Base-by-base conservation (phyloP, 306 rosid species). In the Quercus bicolor region DNA sequence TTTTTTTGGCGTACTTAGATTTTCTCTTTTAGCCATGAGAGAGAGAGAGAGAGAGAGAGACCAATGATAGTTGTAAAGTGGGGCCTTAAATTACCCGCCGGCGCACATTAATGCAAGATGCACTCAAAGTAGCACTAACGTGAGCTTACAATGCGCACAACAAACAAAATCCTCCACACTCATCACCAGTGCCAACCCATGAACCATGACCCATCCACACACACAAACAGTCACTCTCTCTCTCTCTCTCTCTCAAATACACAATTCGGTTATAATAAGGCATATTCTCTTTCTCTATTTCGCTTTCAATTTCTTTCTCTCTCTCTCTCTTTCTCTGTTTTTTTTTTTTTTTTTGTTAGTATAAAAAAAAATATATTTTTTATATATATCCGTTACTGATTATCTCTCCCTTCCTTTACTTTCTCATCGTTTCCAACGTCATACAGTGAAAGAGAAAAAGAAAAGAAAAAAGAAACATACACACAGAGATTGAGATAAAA, bases 191-290 rank as follows among this genome's bases (percentile, higher is more conserved):
- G 43, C 43, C 43, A 37, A 9, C 10, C 43, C 43, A 37, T 37
- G 43, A 6, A 37, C 2, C 10, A 37, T 6, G 43, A 1, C 43
- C 10, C 43, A 37, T 37, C 43, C 43, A 37, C 43, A 37, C 43
- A 34, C 70, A 40, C 45, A 16, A 1, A 18, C 23, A 65, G 43
- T 62, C 52, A 10, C 45, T 7, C 45, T 8, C 45, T 37, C 53
- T 45, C 52, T 45, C 52, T 45, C 52, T 11, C 4, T 2, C 15
- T 12, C 53, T 2, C 53, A 0, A 16, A 48, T 10, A 7, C 53
- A 59, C 60, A 80, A 66, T 64, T 74, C 85, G 65, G 85, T 70
- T 84, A 69, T 62, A 60, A 20, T 0, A 61, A 68, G 52, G 83
- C 78, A 81, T 81, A 70, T 85, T 81, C 79, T 75, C 79, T 12